Evolutionary conservation across 768 basidiomycete genomes (phyloP).

Genomic region (Fomitopsis serialis): DNA sequence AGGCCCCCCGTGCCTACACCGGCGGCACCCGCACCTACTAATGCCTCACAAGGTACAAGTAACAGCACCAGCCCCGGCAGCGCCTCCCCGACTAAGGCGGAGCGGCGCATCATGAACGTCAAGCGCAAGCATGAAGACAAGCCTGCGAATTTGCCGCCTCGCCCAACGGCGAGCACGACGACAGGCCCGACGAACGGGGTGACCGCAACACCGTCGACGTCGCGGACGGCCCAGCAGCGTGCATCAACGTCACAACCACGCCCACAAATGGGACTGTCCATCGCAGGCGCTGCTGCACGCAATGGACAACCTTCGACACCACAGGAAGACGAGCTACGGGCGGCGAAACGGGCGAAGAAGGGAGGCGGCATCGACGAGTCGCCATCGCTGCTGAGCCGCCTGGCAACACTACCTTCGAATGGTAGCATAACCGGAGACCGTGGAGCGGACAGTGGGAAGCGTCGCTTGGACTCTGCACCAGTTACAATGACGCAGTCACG

Average conservation of each 20-base stretch:
- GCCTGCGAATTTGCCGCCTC: background rate
- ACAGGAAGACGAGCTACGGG: background rate
- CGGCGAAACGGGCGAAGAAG: conserved; percentile 10
- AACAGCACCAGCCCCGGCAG: conserved; percentile 7
- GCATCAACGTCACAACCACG: conserved; percentile 3
- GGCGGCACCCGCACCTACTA: conserved; percentile 3
- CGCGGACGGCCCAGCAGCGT: background rate
- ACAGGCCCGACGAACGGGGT: background rate
- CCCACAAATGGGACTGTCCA: background rate
- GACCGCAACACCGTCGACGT: background rate
- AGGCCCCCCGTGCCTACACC: conserved; percentile 5
- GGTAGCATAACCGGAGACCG: background rate
- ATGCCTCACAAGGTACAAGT: conserved; percentile 18
- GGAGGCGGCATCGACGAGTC: conserved; percentile 2
- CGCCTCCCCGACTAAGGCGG: too few species aligned
- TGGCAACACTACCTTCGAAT: conserved; percentile 6
- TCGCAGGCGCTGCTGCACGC: background rate
- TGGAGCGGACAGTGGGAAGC: background rate
- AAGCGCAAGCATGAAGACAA: conserved; percentile 17
- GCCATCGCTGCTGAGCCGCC: conserved; percentile 22
- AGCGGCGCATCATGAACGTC: conserved; percentile 18
- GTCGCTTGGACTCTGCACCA: conserved; percentile 8
- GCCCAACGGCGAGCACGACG: conserved; percentile 2
- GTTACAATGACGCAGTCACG: conserved; percentile 14
- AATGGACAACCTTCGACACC: background rate